Base-by-base conservation (phyloP, 352 stramenopile species). In the Globisporangium cystogenes region DNA sequence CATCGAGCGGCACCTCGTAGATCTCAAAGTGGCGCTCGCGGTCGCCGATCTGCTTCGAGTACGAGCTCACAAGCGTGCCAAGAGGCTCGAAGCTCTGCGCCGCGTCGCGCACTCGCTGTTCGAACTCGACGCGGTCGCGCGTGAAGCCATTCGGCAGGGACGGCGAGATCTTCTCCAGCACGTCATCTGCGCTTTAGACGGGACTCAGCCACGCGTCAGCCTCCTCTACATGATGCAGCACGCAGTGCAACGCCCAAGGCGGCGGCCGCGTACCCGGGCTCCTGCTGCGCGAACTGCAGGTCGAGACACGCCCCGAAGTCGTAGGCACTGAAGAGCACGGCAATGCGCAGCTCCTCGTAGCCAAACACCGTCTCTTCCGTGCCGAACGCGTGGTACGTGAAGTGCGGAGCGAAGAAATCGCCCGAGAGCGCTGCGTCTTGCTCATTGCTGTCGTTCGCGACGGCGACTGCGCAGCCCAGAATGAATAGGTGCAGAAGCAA, bases 321-420 rank as follows among this genome's bases (percentile, higher is more conserved):
- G 46, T 73, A 79, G 6, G 66, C 79, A 40, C 68, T 92, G 50
- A 90, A 89, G 20, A 60, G 62, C 23, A 91, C 59, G 3, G 68
- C 65, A 20, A 92, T 72, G 11, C 64, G 60, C 7, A 92, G 67
- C 0, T 65, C 73, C 39, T 80, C 64, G 31, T 86, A 92, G 7
- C 81, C 80, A 49, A 81, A 67, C 18, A 92, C 66, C n/a, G 62
- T 31, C 53, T 94, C 81, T 11, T 90, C 70, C 24, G 80, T 87
- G 7, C 78, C 80, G 48, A 91, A 92, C 26, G 74, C 72, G 41
- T 94, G 83, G 60, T 94, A 94, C 50, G 83, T 89, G 62, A 90
- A 92, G 42, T 68, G 71, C 15, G 83, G 83, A 18, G 61, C 60
- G 57, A 92, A 93, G 52, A 57, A 79, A 12, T 71, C 45, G 27